These are phyloP conservation scores for Raphanus raphanistrum DNA, from an alignment of 345 rosid genomes.

Conservation along the genomic window DNA sequence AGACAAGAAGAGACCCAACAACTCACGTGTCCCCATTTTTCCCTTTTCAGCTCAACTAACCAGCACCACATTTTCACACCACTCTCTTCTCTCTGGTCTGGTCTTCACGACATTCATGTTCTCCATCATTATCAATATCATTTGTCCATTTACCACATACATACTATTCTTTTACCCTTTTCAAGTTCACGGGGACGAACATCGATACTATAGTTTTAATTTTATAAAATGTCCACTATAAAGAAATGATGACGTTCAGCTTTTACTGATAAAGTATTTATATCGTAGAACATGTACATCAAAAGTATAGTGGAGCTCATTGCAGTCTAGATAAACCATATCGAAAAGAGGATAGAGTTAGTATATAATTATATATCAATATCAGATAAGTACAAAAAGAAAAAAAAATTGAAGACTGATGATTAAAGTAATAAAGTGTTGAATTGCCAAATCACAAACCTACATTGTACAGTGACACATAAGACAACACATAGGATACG, in stretches of 20 bases:
- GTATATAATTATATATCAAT: neutral
- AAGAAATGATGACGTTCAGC: neutral
- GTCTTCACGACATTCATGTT: slow-evolving; percentile 43
- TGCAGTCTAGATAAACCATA: slow-evolving; percentile 6
- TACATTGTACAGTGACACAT: slow-evolving; percentile 37
- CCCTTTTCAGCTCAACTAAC: slow-evolving; percentile 21
- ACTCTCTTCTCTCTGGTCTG: neutral
- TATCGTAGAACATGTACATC: neutral
- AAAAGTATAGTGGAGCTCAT: neutral
- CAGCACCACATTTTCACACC: slow-evolving; percentile 29
- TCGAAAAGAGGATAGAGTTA: neutral
- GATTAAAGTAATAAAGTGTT: neutral
- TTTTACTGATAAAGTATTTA: neutral
- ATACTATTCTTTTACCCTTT: neutral
- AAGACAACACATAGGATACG: slow-evolving; percentile 29
- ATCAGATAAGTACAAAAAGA: slow-evolving; percentile 12
- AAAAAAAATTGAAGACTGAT: neutral
- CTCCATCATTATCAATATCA: slow-evolving; percentile 1
- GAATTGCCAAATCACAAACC: slow-evolving; percentile 10
- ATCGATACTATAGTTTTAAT: neutral
- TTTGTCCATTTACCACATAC: slow-evolving; percentile 10
- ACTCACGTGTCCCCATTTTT: slow-evolving; percentile 34
- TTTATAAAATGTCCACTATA: neutral
- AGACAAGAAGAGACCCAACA: slow-evolving; percentile 34
- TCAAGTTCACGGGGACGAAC: neutral